phyloP scores from a whole-genome alignment of 202 grass and related monocot genomes.

The Saccharum hybrid region DNA sequence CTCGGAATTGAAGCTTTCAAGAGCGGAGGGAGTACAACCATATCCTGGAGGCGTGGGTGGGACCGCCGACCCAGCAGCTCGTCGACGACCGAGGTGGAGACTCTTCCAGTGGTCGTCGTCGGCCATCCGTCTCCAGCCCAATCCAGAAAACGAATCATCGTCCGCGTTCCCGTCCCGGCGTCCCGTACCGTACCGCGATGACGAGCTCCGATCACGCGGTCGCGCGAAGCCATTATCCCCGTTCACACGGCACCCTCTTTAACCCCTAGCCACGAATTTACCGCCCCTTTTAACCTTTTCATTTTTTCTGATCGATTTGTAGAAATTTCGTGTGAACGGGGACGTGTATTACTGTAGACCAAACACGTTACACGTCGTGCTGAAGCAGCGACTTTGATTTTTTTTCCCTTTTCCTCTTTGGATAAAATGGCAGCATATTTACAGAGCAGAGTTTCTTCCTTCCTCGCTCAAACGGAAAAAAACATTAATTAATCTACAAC shows the following conservation, averaged over 20 bases:
- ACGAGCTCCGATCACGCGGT: not conserved
- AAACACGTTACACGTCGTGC: not conserved
- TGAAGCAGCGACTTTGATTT: not conserved
- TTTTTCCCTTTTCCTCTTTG: not conserved
- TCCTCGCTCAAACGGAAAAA: not conserved
- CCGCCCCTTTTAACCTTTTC: not conserved
- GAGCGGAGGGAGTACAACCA: no score
- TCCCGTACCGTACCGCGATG: not conserved
- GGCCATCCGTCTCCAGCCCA: not conserved
- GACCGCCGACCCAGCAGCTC: not conserved
- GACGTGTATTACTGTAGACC: not conserved
- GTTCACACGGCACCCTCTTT: not conserved
- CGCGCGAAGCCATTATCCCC: not conserved
- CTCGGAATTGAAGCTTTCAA: no score
- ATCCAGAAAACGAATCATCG: not conserved
- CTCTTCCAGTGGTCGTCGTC: not conserved
- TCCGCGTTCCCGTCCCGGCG: not conserved
- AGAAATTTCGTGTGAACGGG: not conserved
- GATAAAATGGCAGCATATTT: not conserved
- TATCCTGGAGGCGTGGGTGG: not conserved
- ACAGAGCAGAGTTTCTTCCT: not conserved
- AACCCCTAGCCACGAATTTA: not conserved
- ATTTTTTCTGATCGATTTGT: not conserved
- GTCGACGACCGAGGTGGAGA: not conserved
- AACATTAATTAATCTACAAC: not conserved